Evolutionary conservation across 768 basidiomycete species (phyloP), one percentile per base, ranked within the genome.

Genomic region (Mycena amicta): DNA sequence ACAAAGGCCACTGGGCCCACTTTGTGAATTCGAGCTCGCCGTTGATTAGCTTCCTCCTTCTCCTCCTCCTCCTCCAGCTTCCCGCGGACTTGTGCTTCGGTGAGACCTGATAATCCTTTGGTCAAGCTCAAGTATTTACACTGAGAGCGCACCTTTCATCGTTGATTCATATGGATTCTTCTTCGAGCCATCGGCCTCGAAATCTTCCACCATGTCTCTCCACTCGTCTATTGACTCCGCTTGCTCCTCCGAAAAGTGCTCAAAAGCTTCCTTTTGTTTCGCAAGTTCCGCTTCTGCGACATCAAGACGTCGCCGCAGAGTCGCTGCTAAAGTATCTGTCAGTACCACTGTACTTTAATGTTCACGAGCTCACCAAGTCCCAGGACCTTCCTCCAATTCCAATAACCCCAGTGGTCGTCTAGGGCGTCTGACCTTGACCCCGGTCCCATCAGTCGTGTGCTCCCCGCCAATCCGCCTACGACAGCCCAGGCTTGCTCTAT

Each of bases 361-460:
- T n/a, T n/a, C n/a, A n/a, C n/a, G n/a, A n/a, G n/a, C n/a, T n/a
- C 23, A 71, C 69, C 68, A 18, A 75, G 37, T 23, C 58, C 43
- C 18, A 62, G 50, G 2, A 59, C 53, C 53, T 72, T 73, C 25
- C 53, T 46, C 66, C 69, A 72, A 50, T 73, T 73, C 30, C 55
- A 63, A 37, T 66, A 64, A 1, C 59, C 63, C 41, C 66, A 72
- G 27, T 68, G 66, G 39, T 68, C 66, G 53, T 74, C 70, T 13
- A 74, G 37, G 0, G 59, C 62, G 29, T 73, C 71, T 1, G 62
- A 59, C 5, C 69, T 59, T 2, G 64, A 65, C 5, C 70, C 72
- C 4, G 70, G 69, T 12, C 72, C 73, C 72, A 76, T 77, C 58
- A 73, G 72, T 40, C 64, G 58, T 1, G 72, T 74, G 52, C 72